These are phyloP conservation scores for Tricholoma sp. DNA, from an alignment of 768 basidiomycete genomes.

Conservation along the genomic window DNA sequence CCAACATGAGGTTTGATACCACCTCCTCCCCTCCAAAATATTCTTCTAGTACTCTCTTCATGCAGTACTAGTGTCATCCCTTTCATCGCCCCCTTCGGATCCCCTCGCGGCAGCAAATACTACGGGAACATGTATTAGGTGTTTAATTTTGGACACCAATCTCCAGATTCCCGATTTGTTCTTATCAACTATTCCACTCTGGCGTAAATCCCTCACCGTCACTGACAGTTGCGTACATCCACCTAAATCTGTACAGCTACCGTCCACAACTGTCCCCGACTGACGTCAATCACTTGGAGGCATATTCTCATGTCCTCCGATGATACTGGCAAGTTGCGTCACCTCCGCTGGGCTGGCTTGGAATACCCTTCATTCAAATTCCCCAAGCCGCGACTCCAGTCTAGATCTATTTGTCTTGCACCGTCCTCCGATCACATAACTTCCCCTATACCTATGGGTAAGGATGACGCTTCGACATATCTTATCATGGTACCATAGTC, in stretches of 20 bases:
- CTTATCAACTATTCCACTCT: constrained; percentile 5
- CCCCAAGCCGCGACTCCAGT: too few species aligned
- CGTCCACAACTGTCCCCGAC: neutral
- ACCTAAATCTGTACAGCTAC: neutral
- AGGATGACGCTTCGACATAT: too few species aligned
- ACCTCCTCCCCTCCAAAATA: too few species aligned
- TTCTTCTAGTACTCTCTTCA: too few species aligned
- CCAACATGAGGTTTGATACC: too few species aligned
- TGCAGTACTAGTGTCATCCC: too few species aligned
- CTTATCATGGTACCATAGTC: too few species aligned
- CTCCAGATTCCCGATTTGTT: constrained; percentile 6
- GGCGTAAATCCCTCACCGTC: constrained; percentile 18
- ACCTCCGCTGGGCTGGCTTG: neutral
- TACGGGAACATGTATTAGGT: neutral
- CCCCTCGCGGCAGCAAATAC: neutral
- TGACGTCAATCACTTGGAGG: neutral
- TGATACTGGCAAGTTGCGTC: neutral
- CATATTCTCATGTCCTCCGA: neutral
- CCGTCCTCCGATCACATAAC: neutral
- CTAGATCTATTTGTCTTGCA: too few species aligned
- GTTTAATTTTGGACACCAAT: neutral
- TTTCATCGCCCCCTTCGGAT: neutral
- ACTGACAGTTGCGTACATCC: neutral
- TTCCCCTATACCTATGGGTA: too few species aligned
- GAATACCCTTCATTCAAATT: too few species aligned